A percentile compares a stretch with the other conserved stretches of the same genome.
These are phyloP conservation scores for Malus domestica DNA, from an alignment of 306 rosid genomes.

Conservation along the genomic window ASM211411v1 NC_041803.1:32986501-32987000, in stretches of 20 bases:
- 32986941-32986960: constrained; percentile 38
- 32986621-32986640: background rate
- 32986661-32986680: background rate
- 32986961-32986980: constrained; percentile 37
- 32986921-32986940: constrained; percentile 43
- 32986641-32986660: background rate
- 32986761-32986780: background rate
- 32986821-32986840: background rate
- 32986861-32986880: constrained; percentile 68
- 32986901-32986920: constrained; percentile 51
- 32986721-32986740: background rate
- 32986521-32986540: background rate
- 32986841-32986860: background rate
- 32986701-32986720: background rate
- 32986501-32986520: background rate
- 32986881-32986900: constrained; percentile 46
- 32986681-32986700: background rate
- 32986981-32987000: constrained; percentile 38
- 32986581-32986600: background rate
- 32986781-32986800: background rate
- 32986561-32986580: background rate
- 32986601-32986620: background rate
- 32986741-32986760: background rate
- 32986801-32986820: background rate
- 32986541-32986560: background rate